Percentiles rank a stretch among this genome's conserved stretches.
phyloP scores from a whole-genome alignment of 495 filamentous ascomycete genomes.

The Aspergillus ellipticus region DNA sequence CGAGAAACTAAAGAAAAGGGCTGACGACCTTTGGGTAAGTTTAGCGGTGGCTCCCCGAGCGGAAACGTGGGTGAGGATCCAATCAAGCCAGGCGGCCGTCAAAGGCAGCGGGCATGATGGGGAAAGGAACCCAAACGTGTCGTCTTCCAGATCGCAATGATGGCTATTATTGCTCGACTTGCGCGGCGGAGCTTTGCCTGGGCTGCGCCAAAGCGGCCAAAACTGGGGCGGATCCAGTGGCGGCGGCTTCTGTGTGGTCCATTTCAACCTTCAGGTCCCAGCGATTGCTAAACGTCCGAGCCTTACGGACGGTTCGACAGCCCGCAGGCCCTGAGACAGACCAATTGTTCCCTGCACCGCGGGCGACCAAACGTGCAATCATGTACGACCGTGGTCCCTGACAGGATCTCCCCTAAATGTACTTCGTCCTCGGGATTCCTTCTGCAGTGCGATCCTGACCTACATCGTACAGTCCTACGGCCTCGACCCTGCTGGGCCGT shows the following conservation, averaged over 20 bases:
- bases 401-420: not conserved
- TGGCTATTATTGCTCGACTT: not conserved
- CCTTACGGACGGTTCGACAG: constrained; percentile 3
- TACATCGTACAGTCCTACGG: not conserved
- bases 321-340: too few relatives aligned
- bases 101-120: not conserved
- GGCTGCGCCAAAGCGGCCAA: constrained; percentile 6
- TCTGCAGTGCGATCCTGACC: too few relatives aligned
- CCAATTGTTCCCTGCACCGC: not conserved
- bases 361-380: not conserved
- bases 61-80: constrained; percentile 2
- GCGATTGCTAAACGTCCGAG: constrained; percentile 7
- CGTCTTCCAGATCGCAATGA: constrained; percentile 6
- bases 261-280: not conserved
- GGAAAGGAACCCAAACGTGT: not conserved
- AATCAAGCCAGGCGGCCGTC: not conserved
- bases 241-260: constrained; percentile 12
- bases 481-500: too few relatives aligned
- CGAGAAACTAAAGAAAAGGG: not conserved
- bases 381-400: not conserved
- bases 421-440: too few relatives aligned
- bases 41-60: not conserved
- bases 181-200: constrained; percentile 3
- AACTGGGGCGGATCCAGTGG: constrained; percentile 12
- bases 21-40: not conserved